Percentiles rank a stretch among this genome's conserved stretches.
Conservation (phyloP, 31 red algal species). For the Porphyra umbilicalis region DNA sequence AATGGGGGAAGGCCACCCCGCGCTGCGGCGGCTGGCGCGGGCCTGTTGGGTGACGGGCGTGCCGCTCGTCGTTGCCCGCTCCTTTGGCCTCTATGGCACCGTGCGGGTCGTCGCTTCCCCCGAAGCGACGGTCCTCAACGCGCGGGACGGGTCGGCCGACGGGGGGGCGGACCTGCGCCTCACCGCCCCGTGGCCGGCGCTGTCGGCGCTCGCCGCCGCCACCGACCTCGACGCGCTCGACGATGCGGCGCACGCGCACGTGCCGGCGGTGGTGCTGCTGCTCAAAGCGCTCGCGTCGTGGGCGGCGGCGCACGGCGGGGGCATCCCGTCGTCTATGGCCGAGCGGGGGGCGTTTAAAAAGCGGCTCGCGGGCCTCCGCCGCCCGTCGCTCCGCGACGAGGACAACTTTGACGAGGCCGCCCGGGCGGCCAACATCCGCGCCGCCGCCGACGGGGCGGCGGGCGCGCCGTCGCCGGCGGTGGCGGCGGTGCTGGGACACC, state of each 20-base stretch:
- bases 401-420: slow-evolving; percentile 70
- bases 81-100: slow-evolving; percentile 49
- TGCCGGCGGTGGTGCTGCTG: slow-evolving; percentile 52
- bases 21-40: slow-evolving; percentile 18
- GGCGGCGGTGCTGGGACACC: not conserved
- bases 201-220: slow-evolving; percentile 13
- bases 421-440: not conserved
- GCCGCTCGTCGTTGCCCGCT: slow-evolving; percentile 49
- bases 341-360: slow-evolving; percentile 24
- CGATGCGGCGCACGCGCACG: slow-evolving; percentile 29
- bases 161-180: slow-evolving; percentile 50
- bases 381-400: slow-evolving; percentile 14
- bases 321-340: slow-evolving; percentile 7
- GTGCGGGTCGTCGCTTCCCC: slow-evolving; percentile 37
- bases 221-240: slow-evolving; percentile 15
- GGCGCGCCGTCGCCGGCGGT: not conserved
- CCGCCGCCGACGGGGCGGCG: not conserved
- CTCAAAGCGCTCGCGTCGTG: slow-evolving; percentile 28
- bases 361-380: slow-evolving; percentile 13
- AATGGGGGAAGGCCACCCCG: slow-evolving; percentile 10
- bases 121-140: slow-evolving; percentile 38
- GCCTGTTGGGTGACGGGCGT: slow-evolving; percentile 45
- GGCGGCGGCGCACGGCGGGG: slow-evolving; percentile 11
- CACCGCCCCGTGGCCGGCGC: slow-evolving; percentile 45
- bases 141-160: slow-evolving; percentile 16